phyloP scores from a whole-genome alignment of 306 rosid species.

The Chamaecrista fasciculata region DNA sequence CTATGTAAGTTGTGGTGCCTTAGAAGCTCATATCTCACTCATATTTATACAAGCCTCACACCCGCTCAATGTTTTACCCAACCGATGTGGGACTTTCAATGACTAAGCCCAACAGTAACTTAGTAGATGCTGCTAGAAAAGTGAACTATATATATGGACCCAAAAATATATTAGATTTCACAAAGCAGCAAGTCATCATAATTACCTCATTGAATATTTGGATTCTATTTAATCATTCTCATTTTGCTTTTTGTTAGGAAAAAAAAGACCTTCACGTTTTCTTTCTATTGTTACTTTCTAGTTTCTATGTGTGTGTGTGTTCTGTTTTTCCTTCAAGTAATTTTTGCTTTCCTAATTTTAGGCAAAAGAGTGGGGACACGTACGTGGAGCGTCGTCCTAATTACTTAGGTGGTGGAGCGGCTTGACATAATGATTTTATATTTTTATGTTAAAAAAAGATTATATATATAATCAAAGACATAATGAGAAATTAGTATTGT shows the following conservation, averaged over 20 bases:
- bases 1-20: no score
- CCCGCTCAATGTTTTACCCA: no score
- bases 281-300: background rate
- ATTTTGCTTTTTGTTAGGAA: conserved; percentile 44
- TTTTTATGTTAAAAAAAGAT: no score
- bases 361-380: conserved; percentile 49
- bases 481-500: conserved; percentile 35
- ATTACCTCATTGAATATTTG: conserved; percentile 50
- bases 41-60: no score
- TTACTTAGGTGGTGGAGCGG: conserved; percentile 52
- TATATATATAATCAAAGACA: no score
- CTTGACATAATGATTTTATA: conserved; percentile 33
- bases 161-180: conserved; percentile 37
- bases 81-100: no score
- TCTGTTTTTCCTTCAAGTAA: background rate
- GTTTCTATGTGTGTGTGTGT: no score
- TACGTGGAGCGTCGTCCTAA: conserved; percentile 50
- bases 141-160: no score
- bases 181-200: conserved; percentile 42
- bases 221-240: conserved; percentile 44
- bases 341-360: conserved; percentile 14
- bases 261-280: conserved; percentile 39
- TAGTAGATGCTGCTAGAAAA: no score
- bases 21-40: no score
- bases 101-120: no score